phyloP scores from a whole-genome alignment of 2,329 filamentous ascomycete species.

The Calonectria fujianensis region DNA sequence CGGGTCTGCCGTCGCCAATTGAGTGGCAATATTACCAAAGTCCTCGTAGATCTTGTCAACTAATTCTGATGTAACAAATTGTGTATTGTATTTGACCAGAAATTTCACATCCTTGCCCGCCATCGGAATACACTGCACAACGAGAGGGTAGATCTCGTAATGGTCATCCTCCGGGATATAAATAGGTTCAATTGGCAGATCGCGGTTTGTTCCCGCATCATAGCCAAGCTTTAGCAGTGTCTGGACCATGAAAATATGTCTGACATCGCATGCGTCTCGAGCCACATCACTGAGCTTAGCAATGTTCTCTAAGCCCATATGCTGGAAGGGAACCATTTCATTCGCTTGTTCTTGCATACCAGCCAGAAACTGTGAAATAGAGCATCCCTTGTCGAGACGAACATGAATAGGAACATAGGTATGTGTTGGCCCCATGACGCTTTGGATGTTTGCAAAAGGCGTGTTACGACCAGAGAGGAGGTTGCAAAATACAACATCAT shows the following conservation, averaged over 20 bases:
- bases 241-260: slow-evolving; percentile 17
- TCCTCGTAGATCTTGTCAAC: slow-evolving; percentile 4
- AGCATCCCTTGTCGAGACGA: background rate
- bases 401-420: slow-evolving; percentile 20
- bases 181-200: background rate
- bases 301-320: slow-evolving; percentile 24
- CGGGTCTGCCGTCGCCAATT: background rate
- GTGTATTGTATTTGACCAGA: background rate
- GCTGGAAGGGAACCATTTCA: slow-evolving; percentile 1
- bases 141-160: slow-evolving; percentile 17
- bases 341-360: slow-evolving; percentile 20
- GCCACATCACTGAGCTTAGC: slow-evolving; percentile 7
- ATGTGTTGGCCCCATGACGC: slow-evolving; percentile 1
- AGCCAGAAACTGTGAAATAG: background rate
- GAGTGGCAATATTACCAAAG: slow-evolving; percentile 2
- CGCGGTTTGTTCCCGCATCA: background rate
- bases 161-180: background rate
- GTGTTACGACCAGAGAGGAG: slow-evolving; percentile 22
- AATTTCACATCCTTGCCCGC: background rate
- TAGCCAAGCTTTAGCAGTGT: background rate
- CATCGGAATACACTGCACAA: slow-evolving; percentile 10
- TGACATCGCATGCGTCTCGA: slow-evolving; percentile 17
- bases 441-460: slow-evolving; percentile 12
- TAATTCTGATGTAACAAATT: background rate
- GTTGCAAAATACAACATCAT: slow-evolving; percentile 6